Conservation (phyloP, 768 basidiomycete species). For the Russula foetens region DNA sequence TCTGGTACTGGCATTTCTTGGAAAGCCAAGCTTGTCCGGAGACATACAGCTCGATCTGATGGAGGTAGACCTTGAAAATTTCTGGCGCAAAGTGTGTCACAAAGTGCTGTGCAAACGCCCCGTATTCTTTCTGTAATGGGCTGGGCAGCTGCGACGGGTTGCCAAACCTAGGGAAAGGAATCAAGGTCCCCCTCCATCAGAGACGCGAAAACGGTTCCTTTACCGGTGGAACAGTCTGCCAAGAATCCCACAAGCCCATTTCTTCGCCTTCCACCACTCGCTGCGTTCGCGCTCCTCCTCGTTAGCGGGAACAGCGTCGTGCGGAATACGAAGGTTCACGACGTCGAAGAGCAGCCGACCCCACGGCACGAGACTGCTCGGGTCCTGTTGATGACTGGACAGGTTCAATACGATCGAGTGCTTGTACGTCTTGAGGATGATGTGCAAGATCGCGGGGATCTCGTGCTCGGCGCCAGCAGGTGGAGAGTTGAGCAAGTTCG, state of each 20-base stretch:
- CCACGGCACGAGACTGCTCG: constrained; percentile 80
- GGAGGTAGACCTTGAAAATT: constrained; percentile 74
- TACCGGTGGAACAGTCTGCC: constrained; percentile 73
- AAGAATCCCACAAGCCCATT: constrained; percentile 84
- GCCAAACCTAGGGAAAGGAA: constrained; percentile 47
- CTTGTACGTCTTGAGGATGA: constrained; percentile 83
- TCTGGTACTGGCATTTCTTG: constrained; percentile 75
- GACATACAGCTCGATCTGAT: constrained; percentile 63
- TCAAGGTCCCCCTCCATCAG: background rate
- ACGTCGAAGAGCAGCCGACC: constrained; percentile 74
- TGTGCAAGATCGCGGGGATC: constrained; percentile 75
- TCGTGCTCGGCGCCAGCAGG: constrained; percentile 55
- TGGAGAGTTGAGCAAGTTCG: constrained; percentile 55
- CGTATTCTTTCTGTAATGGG: constrained; percentile 61
- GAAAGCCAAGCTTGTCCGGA: constrained; percentile 69
- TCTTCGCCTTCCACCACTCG: constrained; percentile 91
- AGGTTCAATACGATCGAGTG: constrained; percentile 72
- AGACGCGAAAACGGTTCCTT: background rate
- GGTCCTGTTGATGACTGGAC: constrained; percentile 61
- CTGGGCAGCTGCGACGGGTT: constrained; percentile 82
- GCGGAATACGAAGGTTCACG: constrained; percentile 62
- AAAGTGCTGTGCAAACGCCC: constrained; percentile 68
- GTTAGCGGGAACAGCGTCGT: constrained; percentile 56
- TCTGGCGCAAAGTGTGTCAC: constrained; percentile 75
- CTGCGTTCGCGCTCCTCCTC: constrained; percentile 68